Conservation (phyloP, 163 green algal species). For the Scenedesmus sp. region DNA sequence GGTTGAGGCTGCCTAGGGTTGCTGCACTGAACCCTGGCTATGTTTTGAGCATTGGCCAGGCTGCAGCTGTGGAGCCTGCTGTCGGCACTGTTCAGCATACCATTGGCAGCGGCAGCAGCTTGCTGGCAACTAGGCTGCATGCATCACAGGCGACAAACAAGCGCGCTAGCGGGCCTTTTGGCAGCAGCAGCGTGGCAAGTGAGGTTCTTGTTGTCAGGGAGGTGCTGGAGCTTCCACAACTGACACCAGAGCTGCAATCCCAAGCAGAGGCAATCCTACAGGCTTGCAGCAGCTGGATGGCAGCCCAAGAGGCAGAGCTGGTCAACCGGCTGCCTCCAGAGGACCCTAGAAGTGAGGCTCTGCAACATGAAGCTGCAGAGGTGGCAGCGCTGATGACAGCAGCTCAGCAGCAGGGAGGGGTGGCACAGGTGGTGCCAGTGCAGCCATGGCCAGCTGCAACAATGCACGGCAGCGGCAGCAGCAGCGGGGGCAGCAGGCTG, state of each 20-base stretch:
- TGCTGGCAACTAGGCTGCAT: not conserved
- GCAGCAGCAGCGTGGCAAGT: not conserved
- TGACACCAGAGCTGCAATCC: constrained; percentile 20
- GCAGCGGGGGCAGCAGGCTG: not conserved
- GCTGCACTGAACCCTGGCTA: constrained; percentile 32
- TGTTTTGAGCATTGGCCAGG: not conserved
- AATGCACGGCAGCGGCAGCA: not conserved
- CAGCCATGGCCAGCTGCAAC: not conserved
- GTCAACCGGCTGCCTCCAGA: not conserved
- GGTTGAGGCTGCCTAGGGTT: constrained; percentile 26
- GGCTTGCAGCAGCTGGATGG: not conserved
- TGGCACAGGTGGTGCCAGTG: not conserved
- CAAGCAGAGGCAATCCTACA: not conserved
- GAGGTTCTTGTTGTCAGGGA: constrained; percentile 40
- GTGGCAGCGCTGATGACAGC: not conserved
- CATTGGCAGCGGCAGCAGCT: not conserved
- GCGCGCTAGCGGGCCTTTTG: not conserved
- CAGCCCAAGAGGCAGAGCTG: not conserved
- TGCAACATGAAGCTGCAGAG: constrained; percentile 14
- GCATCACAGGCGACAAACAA: not conserved
- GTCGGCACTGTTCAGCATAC: not conserved
- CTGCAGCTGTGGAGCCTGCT: not conserved
- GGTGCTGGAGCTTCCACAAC: constrained; percentile 30
- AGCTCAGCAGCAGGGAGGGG: not conserved
- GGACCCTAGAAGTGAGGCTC: not conserved